Evolutionary conservation across 2,329 filamentous ascomycete species (phyloP).

Genomic region (Thielaviopsis musarum): DNA sequence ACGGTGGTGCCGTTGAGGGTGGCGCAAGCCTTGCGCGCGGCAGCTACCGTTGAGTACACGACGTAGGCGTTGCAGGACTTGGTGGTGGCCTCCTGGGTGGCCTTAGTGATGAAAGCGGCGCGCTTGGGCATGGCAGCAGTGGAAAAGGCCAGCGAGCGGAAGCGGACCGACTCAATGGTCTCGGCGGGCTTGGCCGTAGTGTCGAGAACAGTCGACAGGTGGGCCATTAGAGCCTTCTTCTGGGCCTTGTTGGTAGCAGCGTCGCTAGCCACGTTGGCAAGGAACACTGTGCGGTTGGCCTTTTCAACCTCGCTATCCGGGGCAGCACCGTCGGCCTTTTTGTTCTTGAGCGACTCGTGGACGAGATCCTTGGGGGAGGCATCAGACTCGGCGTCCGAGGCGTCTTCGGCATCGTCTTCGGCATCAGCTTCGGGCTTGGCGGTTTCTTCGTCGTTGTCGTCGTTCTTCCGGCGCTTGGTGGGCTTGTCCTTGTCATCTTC

Average conservation of each 20-base stretch:
- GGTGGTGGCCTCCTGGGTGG: conserved; percentile 79
- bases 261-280: conserved; percentile 74
- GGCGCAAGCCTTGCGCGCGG: conserved; percentile 58
- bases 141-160: conserved; percentile 81
- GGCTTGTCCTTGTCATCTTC: conserved; percentile 39
- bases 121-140: conserved; percentile 68
- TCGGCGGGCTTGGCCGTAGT: conserved; percentile 36
- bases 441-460: conserved; percentile 21
- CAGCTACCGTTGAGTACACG: conserved; percentile 62
- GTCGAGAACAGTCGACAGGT: conserved; percentile 61
- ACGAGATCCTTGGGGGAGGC: conserved; percentile 21
- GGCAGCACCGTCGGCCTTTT: neutral
- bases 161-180: conserved; percentile 80
- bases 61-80: conserved; percentile 89
- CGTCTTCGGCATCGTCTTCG: conserved; percentile 31
- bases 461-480: conserved; percentile 36
- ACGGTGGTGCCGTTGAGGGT: conserved; percentile 71
- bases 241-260: conserved; percentile 70
- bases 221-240: conserved; percentile 59
- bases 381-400: conserved; percentile 25
- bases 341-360: conserved; percentile 38
- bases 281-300: conserved; percentile 75
- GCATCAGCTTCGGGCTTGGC: conserved; percentile 20
- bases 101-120: conserved; percentile 82
- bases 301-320: conserved; percentile 51